Evolutionary conservation across 2,329 filamentous ascomycete species (phyloP).

Genomic region (Ophiognomonia clavigignenti-juglandacearum): DNA sequence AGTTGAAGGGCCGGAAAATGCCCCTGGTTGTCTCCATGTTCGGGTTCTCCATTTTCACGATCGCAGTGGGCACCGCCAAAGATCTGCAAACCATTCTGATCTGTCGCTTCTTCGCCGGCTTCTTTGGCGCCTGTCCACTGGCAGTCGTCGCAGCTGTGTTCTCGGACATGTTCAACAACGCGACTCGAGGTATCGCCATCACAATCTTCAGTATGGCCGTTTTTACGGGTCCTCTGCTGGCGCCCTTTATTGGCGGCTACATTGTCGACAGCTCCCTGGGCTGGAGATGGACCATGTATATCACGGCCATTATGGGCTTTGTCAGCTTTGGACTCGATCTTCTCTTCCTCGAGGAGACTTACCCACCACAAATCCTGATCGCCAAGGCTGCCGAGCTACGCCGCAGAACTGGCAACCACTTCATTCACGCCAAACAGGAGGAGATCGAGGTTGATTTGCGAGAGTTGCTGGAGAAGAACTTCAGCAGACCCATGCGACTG

Average conservation of each 20-base stretch:
- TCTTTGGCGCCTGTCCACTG: slow-evolving; percentile 65
- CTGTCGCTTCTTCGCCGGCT: slow-evolving; percentile 68
- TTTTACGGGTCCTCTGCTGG: slow-evolving; percentile 63
- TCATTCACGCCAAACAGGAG: slow-evolving; percentile 67
- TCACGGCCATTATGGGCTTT: slow-evolving; percentile 59
- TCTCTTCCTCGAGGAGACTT: slow-evolving; percentile 64
- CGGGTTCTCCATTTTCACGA: slow-evolving; percentile 64
- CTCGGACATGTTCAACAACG: slow-evolving; percentile 66
- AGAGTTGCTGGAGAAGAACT: slow-evolving; percentile 62
- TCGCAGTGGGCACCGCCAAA: slow-evolving; percentile 60
- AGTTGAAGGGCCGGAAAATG: slow-evolving; percentile 62
- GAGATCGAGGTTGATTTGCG: slow-evolving; percentile 63
- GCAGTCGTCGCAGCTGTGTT: slow-evolving; percentile 68
- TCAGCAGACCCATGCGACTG: slow-evolving; percentile 60
- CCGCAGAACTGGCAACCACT: slow-evolving; percentile 62
- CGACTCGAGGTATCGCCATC: slow-evolving; percentile 53
- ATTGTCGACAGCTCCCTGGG: slow-evolving; percentile 58
- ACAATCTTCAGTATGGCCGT: slow-evolving; percentile 57
- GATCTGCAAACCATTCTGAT: slow-evolving; percentile 66
- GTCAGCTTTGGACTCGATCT: slow-evolving; percentile 54
- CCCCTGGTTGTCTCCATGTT: slow-evolving; percentile 59
- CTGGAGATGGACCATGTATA: slow-evolving; percentile 71
- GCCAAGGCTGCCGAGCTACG: slow-evolving; percentile 57
- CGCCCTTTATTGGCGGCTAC: slow-evolving; percentile 66
- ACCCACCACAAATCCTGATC: slow-evolving; percentile 62